These are phyloP conservation scores for Cocos nucifera DNA, from an alignment of 176 grass and related monocot genomes.

Conservation along the genomic window DNA sequence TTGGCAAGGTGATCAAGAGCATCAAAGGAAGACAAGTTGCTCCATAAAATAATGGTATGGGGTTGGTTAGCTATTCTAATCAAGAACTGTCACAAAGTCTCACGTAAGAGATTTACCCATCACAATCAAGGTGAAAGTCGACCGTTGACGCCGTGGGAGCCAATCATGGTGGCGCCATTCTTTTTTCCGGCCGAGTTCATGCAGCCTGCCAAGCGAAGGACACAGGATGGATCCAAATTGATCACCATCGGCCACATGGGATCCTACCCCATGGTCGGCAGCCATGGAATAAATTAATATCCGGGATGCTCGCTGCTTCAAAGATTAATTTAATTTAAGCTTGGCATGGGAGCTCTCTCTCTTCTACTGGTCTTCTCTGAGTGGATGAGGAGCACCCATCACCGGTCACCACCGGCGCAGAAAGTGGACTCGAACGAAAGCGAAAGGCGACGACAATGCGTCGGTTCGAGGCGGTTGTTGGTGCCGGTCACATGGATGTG, in stretches of 20 bases:
- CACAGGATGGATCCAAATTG: neutral
- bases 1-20: too few relatives aligned
- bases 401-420: neutral
- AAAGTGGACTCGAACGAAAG: neutral
- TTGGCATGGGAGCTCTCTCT: neutral
- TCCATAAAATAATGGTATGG: neutral
- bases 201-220: neutral
- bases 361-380: neutral
- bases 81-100: neutral
- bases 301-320: neutral
- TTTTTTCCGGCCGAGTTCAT: neutral
- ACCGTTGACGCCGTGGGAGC: neutral
- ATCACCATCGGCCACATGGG: neutral
- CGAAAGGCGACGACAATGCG: neutral
- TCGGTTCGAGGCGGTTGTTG: slow-evolving; percentile 1
- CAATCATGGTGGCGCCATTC: neutral
- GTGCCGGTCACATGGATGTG: neutral
- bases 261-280: neutral
- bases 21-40: neutral
- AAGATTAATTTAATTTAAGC: neutral
- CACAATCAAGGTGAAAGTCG: neutral
- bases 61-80: neutral
- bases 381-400: neutral
- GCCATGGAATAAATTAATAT: neutral
- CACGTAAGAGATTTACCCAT: neutral